Conservation (phyloP, 257 asterid species). For the Solanum ossicruentum region DNA sequence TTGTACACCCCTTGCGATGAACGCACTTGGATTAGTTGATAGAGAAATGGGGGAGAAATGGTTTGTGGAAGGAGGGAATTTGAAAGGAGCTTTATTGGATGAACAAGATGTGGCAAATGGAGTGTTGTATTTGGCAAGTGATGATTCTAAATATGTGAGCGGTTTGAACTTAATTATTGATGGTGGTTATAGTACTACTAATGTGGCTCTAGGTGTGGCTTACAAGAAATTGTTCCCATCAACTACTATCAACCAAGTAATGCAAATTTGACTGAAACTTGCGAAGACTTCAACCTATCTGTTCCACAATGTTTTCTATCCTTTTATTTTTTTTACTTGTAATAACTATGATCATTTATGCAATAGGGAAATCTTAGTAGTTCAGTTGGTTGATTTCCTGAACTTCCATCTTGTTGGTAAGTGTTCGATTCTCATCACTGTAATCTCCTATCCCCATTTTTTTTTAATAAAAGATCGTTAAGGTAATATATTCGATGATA, state of each 20-base stretch:
- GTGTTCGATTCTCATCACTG: no score
- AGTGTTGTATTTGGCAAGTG: not conserved
- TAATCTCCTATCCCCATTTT: no score
- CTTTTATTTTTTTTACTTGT: no score
- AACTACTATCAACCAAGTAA: not conserved
- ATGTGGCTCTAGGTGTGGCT: not conserved
- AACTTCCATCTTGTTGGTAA: accelerated
- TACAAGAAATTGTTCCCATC: not conserved
- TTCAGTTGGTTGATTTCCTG: no score
- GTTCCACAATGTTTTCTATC: no score
- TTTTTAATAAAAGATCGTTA: no score
- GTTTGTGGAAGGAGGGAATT: not conserved
- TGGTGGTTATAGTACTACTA: not conserved
- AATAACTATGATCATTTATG: no score
- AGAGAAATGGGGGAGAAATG: not conserved
- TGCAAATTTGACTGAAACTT: not conserved
- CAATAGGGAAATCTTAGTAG: no score
- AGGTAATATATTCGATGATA: no score
- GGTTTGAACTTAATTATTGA: not conserved
- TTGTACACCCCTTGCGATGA: not conserved
- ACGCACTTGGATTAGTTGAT: not conserved
- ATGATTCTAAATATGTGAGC: not conserved
- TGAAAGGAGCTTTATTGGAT: not conserved
- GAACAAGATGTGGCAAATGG: not conserved
- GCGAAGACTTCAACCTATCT: no score